phyloP scores from a whole-genome alignment of 257 asterid genomes.

The Nicotiana undulata region DNA sequence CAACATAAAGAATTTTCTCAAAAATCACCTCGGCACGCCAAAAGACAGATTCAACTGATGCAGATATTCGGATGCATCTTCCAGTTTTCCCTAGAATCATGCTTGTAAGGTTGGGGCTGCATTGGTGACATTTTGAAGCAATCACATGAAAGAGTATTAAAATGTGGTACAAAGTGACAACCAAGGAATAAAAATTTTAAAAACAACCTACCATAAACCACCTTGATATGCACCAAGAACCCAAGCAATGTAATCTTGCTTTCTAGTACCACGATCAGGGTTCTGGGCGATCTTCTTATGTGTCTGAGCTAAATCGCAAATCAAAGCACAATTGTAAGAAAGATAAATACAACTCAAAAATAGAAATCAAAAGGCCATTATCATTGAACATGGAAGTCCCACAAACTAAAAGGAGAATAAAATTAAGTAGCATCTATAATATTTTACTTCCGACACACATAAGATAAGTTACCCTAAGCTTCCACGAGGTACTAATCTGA shows the following conservation, averaged over 20 bases:
- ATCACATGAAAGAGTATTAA: slow-evolving; percentile 1
- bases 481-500: neutral
- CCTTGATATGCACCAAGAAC: slow-evolving; percentile 47
- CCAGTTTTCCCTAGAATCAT: slow-evolving; percentile 50
- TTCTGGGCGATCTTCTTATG: slow-evolving; percentile 6
- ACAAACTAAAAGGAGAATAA: neutral
- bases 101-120: slow-evolving; percentile 54
- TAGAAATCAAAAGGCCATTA: neutral
- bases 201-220: slow-evolving; percentile 50
- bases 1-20: neutral
- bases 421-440: neutral
- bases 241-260: slow-evolving; percentile 53
- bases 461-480: neutral
- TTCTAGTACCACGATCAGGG: slow-evolving; percentile 40
- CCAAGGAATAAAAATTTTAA: neutral
- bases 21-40: slow-evolving; percentile 91
- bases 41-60: slow-evolving; percentile 62
- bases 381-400: neutral
- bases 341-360: neutral
- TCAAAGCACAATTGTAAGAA: slow-evolving; percentile 5
- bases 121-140: slow-evolving; percentile 15
- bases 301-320: slow-evolving; percentile 20
- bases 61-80: slow-evolving; percentile 55
- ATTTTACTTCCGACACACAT: neutral
- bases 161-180: slow-evolving; percentile 2